Evolutionary conservation across 371 early-diverging fungal genomes (phyloP), one percentile per base, ranked within the genome.

Genomic region (Sanchytrium tribonematis): DNA sequence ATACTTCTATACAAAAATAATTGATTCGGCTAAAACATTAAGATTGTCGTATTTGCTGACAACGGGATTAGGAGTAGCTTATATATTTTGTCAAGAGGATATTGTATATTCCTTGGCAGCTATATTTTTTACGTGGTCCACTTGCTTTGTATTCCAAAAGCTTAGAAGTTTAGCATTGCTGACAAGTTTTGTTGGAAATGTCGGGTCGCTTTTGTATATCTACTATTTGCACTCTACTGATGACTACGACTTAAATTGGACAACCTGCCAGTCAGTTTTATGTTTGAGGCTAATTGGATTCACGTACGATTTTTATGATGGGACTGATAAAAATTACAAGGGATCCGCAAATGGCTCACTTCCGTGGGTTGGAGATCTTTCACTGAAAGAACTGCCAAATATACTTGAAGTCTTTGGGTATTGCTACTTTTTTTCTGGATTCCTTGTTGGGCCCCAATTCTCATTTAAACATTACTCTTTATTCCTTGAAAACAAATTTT

Each of bases 361-460:
- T 28, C 16, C 30, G 27, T 66, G n/a, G 30, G 5, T 71, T 30
- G 72, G 66, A 0, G 72, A 78, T 31, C 69, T 72, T 71, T 69
- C 73, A 28, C 30, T 81, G 29, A 32, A 66, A 0, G 67, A 71
- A 1, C 77, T 83, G 71, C 96, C 96, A 0, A 73, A 80, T 1
- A 70, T 90, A 30, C 74, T 88, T 30, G 88, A 83, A 66, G 91
- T 79, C 73, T 79, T 88, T 70, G 92, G 92, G 29, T 96, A 86
- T 81, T 75, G 86, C 66, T 88, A 86, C 73, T 96, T 87, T 77
- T 93, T 90, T 77, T 83, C 84, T 66, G 84, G 86, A 0, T 85
- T 91, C 73, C 74, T 88, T 17, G 85, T 86, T 0, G 96, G 94
- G 0, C 94, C 96, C 0, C 80, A 89, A 0, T 86, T 90, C 71